Conservation (phyloP, 257 asterid genomes). For the Datura wrightii region DNA sequence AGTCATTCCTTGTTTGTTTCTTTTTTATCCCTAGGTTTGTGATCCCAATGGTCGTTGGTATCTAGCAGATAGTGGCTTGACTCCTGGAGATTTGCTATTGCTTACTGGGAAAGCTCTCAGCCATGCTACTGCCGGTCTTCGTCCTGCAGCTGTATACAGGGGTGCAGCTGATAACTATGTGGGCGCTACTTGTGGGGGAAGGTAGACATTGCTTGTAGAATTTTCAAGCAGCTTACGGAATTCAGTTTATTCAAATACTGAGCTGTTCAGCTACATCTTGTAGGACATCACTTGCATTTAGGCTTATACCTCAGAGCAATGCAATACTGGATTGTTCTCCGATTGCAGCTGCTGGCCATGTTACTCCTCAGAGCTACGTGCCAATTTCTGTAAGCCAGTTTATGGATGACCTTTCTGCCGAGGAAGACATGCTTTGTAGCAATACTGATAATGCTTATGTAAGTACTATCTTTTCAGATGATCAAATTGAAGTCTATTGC, state of each 20-base stretch:
- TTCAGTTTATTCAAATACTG: conserved; percentile 27
- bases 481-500: conserved; percentile 19
- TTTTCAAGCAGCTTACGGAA: conserved; percentile 31
- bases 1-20: conserved; percentile 37
- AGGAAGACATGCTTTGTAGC: conserved; percentile 66
- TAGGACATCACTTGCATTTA: conserved; percentile 87
- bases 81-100: conserved; percentile 81
- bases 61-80: conserved; percentile 81
- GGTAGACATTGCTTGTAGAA: conserved; percentile 51
- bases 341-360: conserved; percentile 91
- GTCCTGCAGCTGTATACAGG: conserved; percentile 80
- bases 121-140: conserved; percentile 90
- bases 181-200: conserved; percentile 60
- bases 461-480: conserved; percentile 46
- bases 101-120: conserved; percentile 97
- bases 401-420: conserved; percentile 91
- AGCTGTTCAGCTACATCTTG: conserved; percentile 42
- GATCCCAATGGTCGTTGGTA: conserved; percentile 97
- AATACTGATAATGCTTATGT: conserved; percentile 68
- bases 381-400: conserved; percentile 93
- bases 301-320: conserved; percentile 95
- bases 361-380: conserved; percentile 80
- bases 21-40: conserved; percentile 66
- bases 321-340: conserved; percentile 90
- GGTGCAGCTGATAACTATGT: conserved; percentile 54